A percentile compares a stretch with the other conserved stretches of the same genome.
Evolutionary conservation across 768 basidiomycete species (phyloP).

Genomic region (Mrakia gelida): DNA sequence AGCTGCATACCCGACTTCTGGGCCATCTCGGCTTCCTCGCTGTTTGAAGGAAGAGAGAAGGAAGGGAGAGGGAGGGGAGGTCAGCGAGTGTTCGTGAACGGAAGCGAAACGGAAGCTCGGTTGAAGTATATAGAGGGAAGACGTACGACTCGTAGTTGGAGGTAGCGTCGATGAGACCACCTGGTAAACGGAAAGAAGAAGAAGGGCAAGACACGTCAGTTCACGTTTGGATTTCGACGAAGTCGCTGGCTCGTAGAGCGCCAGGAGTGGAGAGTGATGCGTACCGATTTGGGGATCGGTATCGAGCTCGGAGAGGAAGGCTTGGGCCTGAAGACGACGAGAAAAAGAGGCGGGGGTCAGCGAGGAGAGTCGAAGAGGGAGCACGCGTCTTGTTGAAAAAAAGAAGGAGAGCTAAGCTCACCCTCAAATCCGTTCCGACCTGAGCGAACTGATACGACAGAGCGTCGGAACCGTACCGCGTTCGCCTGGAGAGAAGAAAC

Average conservation of each 20-base stretch:
- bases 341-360: background rate
- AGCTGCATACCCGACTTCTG: conserved; percentile 30
- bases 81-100: background rate
- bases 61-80: background rate
- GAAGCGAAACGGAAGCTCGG: no score
- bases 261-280: no score
- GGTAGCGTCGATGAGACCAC: conserved; percentile 44
- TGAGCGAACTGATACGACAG: conserved; percentile 42
- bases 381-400: background rate
- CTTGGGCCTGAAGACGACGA: background rate
- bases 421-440: conserved; percentile 45
- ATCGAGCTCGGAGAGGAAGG: conserved; percentile 35
- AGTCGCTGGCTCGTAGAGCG: no score
- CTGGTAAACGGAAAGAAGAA: no score
- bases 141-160: conserved; percentile 35
- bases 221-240: no score
- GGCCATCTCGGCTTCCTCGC: conserved; percentile 28
- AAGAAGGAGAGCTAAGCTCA: background rate
- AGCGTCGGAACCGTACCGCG: conserved; percentile 43
- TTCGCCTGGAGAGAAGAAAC: conserved; percentile 10
- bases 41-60: background rate
- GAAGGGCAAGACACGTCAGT: no score
- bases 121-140: background rate
- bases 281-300: conserved; percentile 44
- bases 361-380: conserved; percentile 8